Evolutionary conservation across 106 monocot genomes (phyloP).

Genomic region (Iris macrosiphon): DNA sequence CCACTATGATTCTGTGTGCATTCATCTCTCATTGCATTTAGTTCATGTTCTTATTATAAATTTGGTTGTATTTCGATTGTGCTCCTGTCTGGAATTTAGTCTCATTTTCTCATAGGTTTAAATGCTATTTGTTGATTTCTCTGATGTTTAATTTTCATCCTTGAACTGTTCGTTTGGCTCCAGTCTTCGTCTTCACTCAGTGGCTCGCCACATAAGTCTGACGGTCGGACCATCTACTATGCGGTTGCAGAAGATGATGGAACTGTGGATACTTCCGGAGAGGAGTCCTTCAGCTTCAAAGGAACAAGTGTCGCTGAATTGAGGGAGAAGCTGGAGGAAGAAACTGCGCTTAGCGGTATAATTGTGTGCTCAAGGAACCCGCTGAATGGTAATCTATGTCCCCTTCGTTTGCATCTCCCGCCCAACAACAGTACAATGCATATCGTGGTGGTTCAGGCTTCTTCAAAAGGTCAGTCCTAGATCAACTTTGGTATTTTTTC

Average conservation of each 20-base stretch:
- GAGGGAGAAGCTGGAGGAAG: conserved; percentile 32
- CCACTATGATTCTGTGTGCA: no score
- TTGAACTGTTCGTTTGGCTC: no score
- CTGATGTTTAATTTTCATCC: neutral
- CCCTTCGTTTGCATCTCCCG: conserved; percentile 40
- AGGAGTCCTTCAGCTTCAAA: conserved; percentile 25
- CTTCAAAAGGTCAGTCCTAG: conserved; percentile 31
- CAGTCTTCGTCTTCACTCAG: conserved; percentile 30
- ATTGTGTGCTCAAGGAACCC: conserved; percentile 41
- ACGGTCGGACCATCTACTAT: conserved; percentile 2
- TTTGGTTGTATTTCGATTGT: no score
- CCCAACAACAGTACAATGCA: conserved; percentile 45
- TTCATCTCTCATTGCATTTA: no score
- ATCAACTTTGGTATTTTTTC: no score
- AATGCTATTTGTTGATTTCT: neutral
- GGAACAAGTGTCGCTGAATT: conserved; percentile 37
- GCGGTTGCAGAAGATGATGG: conserved; percentile 3
- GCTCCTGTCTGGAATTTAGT: no score
- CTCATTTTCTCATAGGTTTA: no score
- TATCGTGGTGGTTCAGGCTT: conserved; percentile 28
- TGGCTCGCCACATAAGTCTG: conserved; percentile 1
- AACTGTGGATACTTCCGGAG: conserved; percentile 18
- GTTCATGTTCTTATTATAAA: no score
- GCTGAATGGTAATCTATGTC: conserved; percentile 36
- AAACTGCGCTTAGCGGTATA: conserved; percentile 29